Conservation (phyloP, 2,329 filamentous ascomycete genomes). For the Aphanocladium album region DNA sequence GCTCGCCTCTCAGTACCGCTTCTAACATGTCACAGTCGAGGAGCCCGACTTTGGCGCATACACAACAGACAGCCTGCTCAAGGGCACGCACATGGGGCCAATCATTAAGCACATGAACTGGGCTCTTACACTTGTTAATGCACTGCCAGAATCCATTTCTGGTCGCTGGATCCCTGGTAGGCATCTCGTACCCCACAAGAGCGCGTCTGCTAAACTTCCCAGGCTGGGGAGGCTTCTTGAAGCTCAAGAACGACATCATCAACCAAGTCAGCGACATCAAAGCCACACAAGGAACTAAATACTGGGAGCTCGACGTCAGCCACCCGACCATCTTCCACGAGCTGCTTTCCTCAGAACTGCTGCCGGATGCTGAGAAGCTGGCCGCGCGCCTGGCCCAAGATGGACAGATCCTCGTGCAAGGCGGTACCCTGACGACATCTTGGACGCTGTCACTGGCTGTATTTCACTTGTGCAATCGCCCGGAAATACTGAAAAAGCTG, state of each 20-base stretch:
- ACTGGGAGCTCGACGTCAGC: conserved; percentile 29
- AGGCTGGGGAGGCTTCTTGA: conserved; percentile 34
- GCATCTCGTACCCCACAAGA: conserved; percentile 9
- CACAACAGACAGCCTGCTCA: conserved; percentile 31
- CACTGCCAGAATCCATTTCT: conserved; percentile 31
- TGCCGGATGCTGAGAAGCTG: conserved; percentile 31
- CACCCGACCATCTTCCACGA: conserved; percentile 33
- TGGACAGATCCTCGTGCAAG: conserved; percentile 33
- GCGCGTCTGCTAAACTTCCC: conserved; percentile 18
- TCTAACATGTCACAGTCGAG: conserved; percentile 23
- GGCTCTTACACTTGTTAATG: conserved; percentile 30
- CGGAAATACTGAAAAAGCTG: conserved; percentile 25
- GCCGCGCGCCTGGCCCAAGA: conserved; percentile 32
- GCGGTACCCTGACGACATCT: conserved; percentile 37
- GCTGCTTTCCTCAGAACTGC: conserved; percentile 25
- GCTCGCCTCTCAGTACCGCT: neutral
- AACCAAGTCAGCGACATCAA: conserved; percentile 32
- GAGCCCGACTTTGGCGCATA: conserved; percentile 29
- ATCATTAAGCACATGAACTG: conserved; percentile 32
- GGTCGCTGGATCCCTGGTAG: conserved; percentile 29
- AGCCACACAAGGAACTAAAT: conserved; percentile 27
- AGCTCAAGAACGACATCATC: conserved; percentile 34
- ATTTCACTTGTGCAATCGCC: conserved; percentile 31
- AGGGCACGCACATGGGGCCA: conserved; percentile 33
- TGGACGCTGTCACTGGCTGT: conserved; percentile 30